Evolutionary conservation across 352 stramenopile genomes (phyloP).

Genomic region (Phytophthora niederhauseri): DNA sequence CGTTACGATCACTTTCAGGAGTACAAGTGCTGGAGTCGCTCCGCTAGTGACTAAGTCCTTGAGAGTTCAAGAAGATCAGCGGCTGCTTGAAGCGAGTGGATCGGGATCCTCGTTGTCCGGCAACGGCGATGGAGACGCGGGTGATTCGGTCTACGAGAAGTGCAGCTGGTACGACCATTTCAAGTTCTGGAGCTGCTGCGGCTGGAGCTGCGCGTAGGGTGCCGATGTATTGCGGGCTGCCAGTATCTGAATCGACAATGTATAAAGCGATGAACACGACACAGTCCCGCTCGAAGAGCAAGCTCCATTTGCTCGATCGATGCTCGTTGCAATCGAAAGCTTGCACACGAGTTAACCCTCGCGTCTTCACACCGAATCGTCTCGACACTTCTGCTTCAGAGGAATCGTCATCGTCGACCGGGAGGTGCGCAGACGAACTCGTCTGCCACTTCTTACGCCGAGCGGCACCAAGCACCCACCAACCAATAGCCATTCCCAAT

Average conservation of each 20-base stretch:
- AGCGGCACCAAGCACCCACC: background rate
- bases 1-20: background rate
- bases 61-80: background rate
- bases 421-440: background rate
- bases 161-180: conserved; percentile 20
- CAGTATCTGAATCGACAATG: background rate
- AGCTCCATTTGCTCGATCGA: too few species aligned
- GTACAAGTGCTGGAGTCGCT: background rate
- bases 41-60: background rate
- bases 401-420: background rate
- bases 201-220: conserved; percentile 2
- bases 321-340: background rate
- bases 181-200: conserved; percentile 21
- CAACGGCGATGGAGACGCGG: background rate
- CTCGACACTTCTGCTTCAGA: too few species aligned
- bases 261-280: background rate
- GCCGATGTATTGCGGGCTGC: too few species aligned
- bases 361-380: too few species aligned
- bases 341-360: too few species aligned
- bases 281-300: too few species aligned
- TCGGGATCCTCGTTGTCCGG: background rate
- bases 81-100: conserved; percentile 1
- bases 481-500: background rate
- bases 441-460: background rate
- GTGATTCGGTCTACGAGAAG: conserved; percentile 9